Percentiles rank a stretch among this genome's conserved stretches.
phyloP scores from a whole-genome alignment of 805 yeast genomes.

The Grigorovia jiainica region DNA sequence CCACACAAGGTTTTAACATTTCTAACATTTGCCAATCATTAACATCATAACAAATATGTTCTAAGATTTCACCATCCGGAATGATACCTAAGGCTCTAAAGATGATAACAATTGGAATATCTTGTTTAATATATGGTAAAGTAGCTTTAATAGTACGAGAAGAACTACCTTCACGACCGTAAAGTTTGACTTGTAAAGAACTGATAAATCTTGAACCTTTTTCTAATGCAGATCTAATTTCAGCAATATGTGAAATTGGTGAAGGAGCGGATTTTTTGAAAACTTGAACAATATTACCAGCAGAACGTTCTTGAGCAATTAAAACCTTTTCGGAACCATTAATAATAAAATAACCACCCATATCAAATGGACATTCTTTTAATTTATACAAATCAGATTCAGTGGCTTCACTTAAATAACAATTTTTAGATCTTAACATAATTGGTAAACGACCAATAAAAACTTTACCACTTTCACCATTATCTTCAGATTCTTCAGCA shows the following conservation, averaged over 20 bases:
- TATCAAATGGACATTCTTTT: conserved; percentile 94
- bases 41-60: conserved; percentile 86
- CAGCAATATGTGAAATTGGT: conserved; percentile 92
- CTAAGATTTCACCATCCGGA: conserved; percentile 87
- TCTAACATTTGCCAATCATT: conserved; percentile 93
- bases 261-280: conserved; percentile 96
- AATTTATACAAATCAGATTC: conserved; percentile 79
- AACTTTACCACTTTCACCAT: conserved; percentile 72
- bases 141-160: conserved; percentile 91
- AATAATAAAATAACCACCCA: conserved; percentile 96
- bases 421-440: conserved; percentile 89
- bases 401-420: conserved; percentile 69
- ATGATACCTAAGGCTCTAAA: conserved; percentile 91
- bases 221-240: conserved; percentile 91
- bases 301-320: conserved; percentile 90
- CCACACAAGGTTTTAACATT: conserved; percentile 97
- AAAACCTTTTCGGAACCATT: conserved; percentile 98
- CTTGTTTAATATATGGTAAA: conserved; percentile 91
- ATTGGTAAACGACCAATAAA: conserved; percentile 98
- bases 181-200: conserved; percentile 86
- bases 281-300: conserved; percentile 92
- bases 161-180: conserved; percentile 71
- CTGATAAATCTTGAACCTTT: conserved; percentile 94
- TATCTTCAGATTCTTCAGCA: conserved; percentile 44
- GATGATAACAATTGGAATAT: conserved; percentile 86